Base-by-base conservation (phyloP, 148 eudicot species). In the Rhododendron ovatum region DNA sequence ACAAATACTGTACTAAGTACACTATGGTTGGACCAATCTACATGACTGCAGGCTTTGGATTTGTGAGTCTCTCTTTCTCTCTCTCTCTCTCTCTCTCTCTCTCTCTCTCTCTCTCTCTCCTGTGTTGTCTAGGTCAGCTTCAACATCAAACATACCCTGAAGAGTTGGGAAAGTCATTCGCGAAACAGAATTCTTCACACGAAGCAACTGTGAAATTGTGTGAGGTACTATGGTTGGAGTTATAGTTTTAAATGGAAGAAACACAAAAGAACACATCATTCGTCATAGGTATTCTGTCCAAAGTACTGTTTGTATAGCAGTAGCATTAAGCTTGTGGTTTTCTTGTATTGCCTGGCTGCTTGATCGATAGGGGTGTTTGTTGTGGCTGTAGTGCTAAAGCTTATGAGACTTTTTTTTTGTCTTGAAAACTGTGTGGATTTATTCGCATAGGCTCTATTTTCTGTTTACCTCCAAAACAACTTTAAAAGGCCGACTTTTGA, bases 41-140 rank as follows among this genome's bases (percentile, higher is more conserved):
- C 65, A 87, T 82, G 75, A 84, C 88, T 41, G 85, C 67, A 53
- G 92, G 92, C 67, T 89, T 91, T 28, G 92, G 90, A 18, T 91
- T 91, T 80, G 92, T 91, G 83, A 81, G 89, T 77, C 18, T 51
- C 53, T 37, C 22, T 75, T 1, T 45, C 18, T 53, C 53, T 37
- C 24, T 76, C 11, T 47, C 18, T 51, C 53, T 47, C 18, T 51
- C 53, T 45, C 18, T 53, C 53, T 37, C 24, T 55, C 18, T 53
- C 53, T 37, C 6, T 76, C 0, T 51, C 53, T 47, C 18, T 51
- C 24, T 55, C 18, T 53, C 53, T 37, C 6, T 76, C 1, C 6
- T 55, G 7, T 41, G 45, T 41, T 55, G 20, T 55, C 61, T 18
- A 4, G 61, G 45, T 7, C 45, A 41, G 45, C 45, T 41, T 41